Evolutionary conservation across 805 yeast genomes (phyloP), one percentile per base, ranked within the genome.

Genomic region (Cyberlindnera amylophila): DNA sequence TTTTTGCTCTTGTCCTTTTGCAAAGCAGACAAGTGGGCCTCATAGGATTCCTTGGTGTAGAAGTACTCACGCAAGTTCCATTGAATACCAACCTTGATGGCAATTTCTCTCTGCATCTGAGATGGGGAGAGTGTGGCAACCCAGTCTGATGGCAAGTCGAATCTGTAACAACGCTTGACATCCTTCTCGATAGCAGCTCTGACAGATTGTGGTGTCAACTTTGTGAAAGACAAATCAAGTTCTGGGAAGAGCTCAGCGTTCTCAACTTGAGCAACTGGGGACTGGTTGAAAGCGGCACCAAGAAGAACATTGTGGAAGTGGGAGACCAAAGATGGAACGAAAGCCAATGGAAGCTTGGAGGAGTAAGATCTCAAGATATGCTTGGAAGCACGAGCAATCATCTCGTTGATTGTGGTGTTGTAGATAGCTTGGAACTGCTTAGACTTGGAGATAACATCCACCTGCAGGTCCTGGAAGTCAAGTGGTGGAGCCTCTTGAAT

Each of bases 31-130:
- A 30, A 5, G 30, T 59, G 49, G 38, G 59, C 62, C 4, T 46
- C 43, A 32, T 39, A 46, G 7, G 41, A 42, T 34, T 63, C 72
- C 34, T 59, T 58, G 27, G 77, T 70, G 55, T 63, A 68, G 51
- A 52, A 63, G 46, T 67, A 65, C 18, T 59, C 58, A 47, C 65
- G 64, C 49, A 65, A 69, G 46, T 70, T 65, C 86, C 96, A 82
- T 69, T 93, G 99, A 40, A 91, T 77, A 65, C 98, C 98, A 53
- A 81, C 77, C 64, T 86, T 84, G 41, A 69, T 55, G 10, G 96
- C 80, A 49, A 89, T 71, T 51, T 82, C 85, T 65, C 90, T 80
- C 54, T 87, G 69, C 33, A 84, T 57, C 28, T 60, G 47, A 28
- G 63, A 50, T 39, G 75, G 78, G 16, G 68, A 47, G 29, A 74